phyloP scores from a whole-genome alignment of 148 eudicot genomes.

The Fagopyrum esculentum region DNA sequence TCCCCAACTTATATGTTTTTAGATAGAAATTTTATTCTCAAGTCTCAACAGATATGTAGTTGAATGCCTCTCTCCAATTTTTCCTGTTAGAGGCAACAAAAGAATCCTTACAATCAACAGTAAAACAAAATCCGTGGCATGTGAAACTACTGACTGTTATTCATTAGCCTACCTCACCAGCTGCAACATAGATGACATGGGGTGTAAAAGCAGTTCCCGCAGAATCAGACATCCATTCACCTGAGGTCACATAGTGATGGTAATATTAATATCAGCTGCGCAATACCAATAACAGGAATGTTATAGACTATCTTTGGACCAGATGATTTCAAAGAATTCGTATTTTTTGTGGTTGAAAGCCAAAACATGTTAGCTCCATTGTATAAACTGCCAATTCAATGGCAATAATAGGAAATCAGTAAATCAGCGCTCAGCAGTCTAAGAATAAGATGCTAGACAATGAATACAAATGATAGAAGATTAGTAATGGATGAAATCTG shows the following conservation, averaged over 20 bases:
- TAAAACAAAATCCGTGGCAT: neutral
- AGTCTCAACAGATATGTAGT: neutral
- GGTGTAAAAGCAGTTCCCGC: constrained; percentile 47
- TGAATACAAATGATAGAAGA: neutral
- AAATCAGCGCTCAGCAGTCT: neutral
- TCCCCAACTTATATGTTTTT: neutral
- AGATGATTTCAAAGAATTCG: neutral
- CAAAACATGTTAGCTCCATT: neutral
- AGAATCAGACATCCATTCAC: constrained; percentile 56
- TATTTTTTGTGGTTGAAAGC: neutral
- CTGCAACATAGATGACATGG: constrained; percentile 36
- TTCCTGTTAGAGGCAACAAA: neutral
- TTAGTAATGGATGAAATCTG: neutral
- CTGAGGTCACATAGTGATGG: constrained; percentile 20
- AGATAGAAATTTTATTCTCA: neutral
- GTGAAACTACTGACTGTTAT: neutral
- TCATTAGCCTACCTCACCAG: constrained; percentile 34
- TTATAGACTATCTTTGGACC: neutral
- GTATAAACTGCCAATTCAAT: neutral
- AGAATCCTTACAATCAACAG: neutral
- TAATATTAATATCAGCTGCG: neutral
- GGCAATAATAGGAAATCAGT: neutral
- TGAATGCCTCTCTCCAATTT: neutral
- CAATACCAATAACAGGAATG: neutral
- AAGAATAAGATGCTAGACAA: neutral